Base-by-base conservation (phyloP, 345 rosid species). In the Brassica nigra region DNA sequence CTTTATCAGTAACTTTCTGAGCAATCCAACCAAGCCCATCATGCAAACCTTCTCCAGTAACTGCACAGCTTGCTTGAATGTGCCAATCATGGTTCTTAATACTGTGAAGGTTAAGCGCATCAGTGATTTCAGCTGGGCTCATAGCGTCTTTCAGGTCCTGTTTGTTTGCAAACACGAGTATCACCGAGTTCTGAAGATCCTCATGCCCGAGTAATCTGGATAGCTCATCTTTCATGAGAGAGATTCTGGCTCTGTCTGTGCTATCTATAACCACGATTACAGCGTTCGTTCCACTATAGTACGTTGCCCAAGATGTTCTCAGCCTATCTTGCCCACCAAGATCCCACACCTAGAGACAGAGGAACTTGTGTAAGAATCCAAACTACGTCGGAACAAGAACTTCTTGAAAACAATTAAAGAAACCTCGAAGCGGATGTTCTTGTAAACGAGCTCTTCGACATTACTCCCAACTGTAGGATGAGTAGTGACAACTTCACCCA, bases 401-500 rank as follows among this genome's bases (percentile, higher is more conserved):
- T 10, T 42, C 14, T 42, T 34, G 37, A 34, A 5, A 34, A 34
- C 37, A 34, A 34, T 34, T 34, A 34, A 34, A 39, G 55, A 47
- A 42, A 42, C 98, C 98, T 93, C 97, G 2, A 96, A 96, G 44
- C 97, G 90, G n/a, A 95, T 95, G 54, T 95, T 95, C 85, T 93
- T 93, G 84, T 95, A 95, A 47, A 93, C 93, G 42, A 95, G 93
- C 88, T 93, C 99, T 68, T 95, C 99, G 14, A 95, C 99, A 23
- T 95, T 95, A 75, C 98, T 95, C 0, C 98, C 98, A 7, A 95
- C 97, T 0, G 98, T 91, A 34, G 98, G 97, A 80, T 95, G 97
- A 63, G 99, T 95, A n/a, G 98, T 92, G 10, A 95, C 98, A 14
- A 95, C 99, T 83, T 95, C 99, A 2, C 98, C 99, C 15, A 95